Evolutionary conservation across 2,329 filamentous ascomycete genomes (phyloP).

Genomic region (Aspergillus fumigatiaffinis): DNA sequence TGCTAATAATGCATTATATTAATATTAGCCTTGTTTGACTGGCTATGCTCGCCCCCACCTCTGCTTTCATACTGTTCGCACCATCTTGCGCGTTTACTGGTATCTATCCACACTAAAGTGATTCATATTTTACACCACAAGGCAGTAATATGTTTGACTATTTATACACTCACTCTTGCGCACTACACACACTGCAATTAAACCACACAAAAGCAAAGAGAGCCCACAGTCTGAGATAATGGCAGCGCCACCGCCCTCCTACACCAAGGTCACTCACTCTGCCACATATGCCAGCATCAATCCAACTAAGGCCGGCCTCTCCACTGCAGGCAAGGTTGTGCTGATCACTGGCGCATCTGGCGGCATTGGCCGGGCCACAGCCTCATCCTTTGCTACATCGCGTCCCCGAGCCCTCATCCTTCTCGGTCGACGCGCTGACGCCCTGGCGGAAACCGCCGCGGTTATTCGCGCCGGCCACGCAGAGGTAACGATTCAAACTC

Average conservation of each 20-base stretch:
- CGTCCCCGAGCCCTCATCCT: conserved; percentile 11
- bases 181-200: neutral
- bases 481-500: conserved; percentile 1
- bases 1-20: neutral
- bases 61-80: neutral
- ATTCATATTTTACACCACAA: neutral
- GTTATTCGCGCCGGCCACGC: neutral
- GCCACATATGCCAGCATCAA: conserved; percentile 10
- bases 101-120: neutral
- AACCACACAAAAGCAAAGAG: neutral
- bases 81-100: neutral
- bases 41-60: neutral
- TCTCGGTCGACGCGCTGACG: conserved; percentile 10
- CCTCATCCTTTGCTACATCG: conserved; percentile 9
- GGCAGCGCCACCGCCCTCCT: neutral
- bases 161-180: neutral
- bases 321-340: conserved; percentile 9
- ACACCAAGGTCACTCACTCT: conserved; percentile 4
- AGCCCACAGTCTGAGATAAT: neutral
- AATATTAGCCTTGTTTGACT: neutral
- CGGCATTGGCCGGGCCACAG: conserved; percentile 13
- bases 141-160: neutral
- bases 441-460: conserved; percentile 1
- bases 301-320: conserved; percentile 10
- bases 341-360: conserved; percentile 12